Conservation (phyloP, 257 asterid species). For the Solanum phureja region DNA sequence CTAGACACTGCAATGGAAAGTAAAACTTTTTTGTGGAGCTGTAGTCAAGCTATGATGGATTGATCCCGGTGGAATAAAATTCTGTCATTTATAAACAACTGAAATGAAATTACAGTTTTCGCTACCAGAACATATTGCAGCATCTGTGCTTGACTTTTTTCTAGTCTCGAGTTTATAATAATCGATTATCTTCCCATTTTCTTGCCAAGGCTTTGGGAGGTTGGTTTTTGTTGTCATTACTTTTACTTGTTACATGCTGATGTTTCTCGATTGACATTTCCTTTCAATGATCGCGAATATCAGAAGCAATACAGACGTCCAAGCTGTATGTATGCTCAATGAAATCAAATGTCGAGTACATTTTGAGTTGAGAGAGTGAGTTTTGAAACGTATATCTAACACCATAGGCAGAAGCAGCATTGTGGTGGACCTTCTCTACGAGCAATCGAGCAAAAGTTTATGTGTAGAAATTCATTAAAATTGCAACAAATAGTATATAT, state of each 20-base stretch:
- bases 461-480: neutral
- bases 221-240: neutral
- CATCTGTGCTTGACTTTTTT: neutral
- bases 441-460: neutral
- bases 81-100: neutral
- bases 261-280: neutral
- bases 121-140: neutral
- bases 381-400: neutral
- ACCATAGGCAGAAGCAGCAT: neutral
- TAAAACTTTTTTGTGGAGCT: constrained; percentile 9
- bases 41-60: constrained; percentile 22
- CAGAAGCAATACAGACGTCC: neutral
- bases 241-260: neutral
- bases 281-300: neutral
- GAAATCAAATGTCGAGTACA: neutral
- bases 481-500: neutral
- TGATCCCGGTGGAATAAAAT: constrained; percentile 6
- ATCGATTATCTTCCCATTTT: neutral
- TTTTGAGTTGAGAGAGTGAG: neutral
- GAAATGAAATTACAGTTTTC: neutral
- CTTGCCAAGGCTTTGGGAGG: neutral
- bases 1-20: constrained; percentile 12
- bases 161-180: neutral
- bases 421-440: neutral
- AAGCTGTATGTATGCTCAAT: no score